A percentile compares a stretch with the other conserved stretches of the same genome.
Evolutionary conservation across 345 rosid species (phyloP).

Genomic region (Populus pruinosa): DNA sequence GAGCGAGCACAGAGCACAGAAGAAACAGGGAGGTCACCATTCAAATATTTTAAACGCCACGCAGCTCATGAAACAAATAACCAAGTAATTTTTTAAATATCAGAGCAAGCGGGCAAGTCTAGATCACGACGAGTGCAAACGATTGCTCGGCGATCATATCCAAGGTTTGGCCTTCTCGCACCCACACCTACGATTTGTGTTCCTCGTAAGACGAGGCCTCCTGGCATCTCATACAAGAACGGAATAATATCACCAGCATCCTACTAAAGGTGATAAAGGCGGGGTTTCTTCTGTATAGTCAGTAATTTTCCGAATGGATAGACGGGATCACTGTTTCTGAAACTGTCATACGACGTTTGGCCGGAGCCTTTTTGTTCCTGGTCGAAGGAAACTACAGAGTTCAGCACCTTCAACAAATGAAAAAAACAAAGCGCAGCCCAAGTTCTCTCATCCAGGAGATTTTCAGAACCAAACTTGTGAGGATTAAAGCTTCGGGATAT

Average conservation of each 20-base stretch:
- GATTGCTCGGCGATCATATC: neutral
- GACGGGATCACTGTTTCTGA: neutral
- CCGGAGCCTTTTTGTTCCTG: neutral
- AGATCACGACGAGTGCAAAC: neutral
- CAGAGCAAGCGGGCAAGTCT: neutral
- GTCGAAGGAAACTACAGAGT: neutral
- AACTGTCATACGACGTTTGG: neutral
- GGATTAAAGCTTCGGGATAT: neutral
- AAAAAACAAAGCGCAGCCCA: neutral
- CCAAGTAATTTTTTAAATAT: neutral
- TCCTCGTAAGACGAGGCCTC: neutral
- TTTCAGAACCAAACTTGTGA: neutral
- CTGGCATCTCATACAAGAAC: neutral
- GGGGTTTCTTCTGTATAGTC: neutral
- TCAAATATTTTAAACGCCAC: neutral
- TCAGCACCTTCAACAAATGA: neutral
- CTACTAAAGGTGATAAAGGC: neutral
- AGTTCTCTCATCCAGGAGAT: neutral
- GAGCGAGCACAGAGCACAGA: neutral
- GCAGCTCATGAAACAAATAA: neutral
- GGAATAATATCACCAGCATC: neutral
- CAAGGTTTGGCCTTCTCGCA: neutral
- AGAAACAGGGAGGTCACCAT: slow-evolving; percentile 1
- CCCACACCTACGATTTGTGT: neutral
- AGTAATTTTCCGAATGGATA: neutral